Base-by-base conservation (phyloP, 768 basidiomycete species). In the Xerocomellus amylosporus region DNA sequence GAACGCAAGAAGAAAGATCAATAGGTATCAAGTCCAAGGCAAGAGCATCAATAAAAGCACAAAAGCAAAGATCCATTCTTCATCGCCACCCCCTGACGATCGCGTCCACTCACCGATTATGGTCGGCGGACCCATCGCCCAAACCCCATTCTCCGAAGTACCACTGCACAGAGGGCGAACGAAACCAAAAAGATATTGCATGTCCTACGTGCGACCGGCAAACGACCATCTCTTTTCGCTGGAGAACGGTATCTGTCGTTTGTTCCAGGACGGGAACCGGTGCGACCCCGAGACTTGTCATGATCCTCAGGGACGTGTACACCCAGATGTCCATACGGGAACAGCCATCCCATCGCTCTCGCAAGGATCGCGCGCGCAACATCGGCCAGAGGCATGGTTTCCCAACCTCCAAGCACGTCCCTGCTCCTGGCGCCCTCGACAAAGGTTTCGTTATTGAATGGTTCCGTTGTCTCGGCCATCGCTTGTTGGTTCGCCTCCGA, bases 101-200 rank as follows among this genome's bases (percentile, higher is more conserved):
- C 19, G 0, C 9, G 19, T 26, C 45, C 14, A 52, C 56, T 56
- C 45, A 58, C 58, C 44, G 10, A 28, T 70, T 45, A 70, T 30
- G 58, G 59, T 45, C 55, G 43, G 38, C 63, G 59, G 28, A 57
- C 22, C 60, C 65, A 70, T 37, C 57, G 53, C 7, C 63, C 70
- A 36, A 69, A 55, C 2, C 60, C 60, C 30, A 64, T 47, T 41
- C 57, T 66, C 31, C 70, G 64, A 39, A 70, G 53, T 31, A 72
- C 45, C 31, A 58, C 59, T 24, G 60, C 59, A 46, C 69, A 70
- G 19, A 70, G 38, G 20, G 64, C 60, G 26, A 70, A 64, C 20
- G 69, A 72, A 41, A 72, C 45, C 34, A 64, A 14, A 22, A 70
- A 37, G 19, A 72, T 40, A 13, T 19, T 53, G 49, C 61, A 70